Conservation (phyloP, 2,329 filamentous ascomycete species). For the Talaromyces sp. region DNA sequence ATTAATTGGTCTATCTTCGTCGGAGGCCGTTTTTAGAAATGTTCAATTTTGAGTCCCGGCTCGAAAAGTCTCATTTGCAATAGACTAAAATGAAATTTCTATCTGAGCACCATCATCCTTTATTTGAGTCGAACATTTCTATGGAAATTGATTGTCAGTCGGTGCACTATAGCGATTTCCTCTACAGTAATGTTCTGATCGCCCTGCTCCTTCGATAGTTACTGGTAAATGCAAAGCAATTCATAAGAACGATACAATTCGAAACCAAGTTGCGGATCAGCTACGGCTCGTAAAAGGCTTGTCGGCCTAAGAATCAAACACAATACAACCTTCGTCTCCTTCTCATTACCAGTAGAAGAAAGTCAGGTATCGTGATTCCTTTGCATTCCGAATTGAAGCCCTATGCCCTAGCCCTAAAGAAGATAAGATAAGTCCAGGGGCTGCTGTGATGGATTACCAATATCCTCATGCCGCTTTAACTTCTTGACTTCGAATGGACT, state of each 20-base stretch:
- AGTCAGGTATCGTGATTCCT: background rate
- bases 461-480: background rate
- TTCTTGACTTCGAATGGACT: background rate
- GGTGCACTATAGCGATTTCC: background rate
- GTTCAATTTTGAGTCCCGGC: background rate
- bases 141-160: background rate
- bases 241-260: background rate
- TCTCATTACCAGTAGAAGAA: too few relatives aligned
- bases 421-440: background rate
- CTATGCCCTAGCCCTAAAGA: background rate
- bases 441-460: background rate
- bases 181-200: background rate
- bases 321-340: too few relatives aligned
- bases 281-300: background rate
- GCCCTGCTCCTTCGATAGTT: background rate
- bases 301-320: too few relatives aligned
- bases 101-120: background rate
- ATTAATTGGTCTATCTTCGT: background rate
- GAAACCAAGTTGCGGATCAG: background rate
- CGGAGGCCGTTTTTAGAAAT: too few relatives aligned
- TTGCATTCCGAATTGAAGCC: too few relatives aligned
- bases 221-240: background rate
- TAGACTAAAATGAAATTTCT: background rate
- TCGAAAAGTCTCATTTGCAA: background rate
- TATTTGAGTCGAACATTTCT: background rate